Conservation (phyloP, 768 basidiomycete genomes). For the Suillus clintonianus region DNA sequence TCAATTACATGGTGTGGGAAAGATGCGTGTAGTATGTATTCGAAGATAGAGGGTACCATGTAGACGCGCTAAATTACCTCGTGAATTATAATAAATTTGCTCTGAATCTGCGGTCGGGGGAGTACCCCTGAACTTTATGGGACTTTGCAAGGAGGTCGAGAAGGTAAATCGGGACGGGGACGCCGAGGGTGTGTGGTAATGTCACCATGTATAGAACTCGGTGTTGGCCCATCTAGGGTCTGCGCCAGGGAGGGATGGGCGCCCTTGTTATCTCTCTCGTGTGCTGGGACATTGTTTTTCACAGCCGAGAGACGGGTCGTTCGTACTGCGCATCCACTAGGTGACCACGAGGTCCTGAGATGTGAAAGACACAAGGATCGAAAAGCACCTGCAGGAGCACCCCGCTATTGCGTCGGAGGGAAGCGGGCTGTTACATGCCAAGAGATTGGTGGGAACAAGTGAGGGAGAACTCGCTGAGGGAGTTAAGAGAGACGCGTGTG, state of each 20-base stretch:
- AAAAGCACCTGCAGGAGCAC: background rate
- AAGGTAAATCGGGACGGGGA: background rate
- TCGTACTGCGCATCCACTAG: background rate
- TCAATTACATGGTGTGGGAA: background rate
- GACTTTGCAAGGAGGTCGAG: slow-evolving; percentile 2
- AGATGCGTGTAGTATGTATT: background rate
- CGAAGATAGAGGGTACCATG: background rate
- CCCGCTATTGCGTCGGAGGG: background rate
- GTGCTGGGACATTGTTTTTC: background rate
- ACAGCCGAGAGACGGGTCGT: background rate
- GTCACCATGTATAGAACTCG: slow-evolving; percentile 1
- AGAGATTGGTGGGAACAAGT: background rate
- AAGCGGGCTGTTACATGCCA: background rate
- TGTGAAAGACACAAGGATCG: background rate
- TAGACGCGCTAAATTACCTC: background rate
- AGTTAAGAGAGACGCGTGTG: background rate
- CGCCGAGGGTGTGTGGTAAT: slow-evolving; percentile 1
- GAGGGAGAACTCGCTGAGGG: background rate
- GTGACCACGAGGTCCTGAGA: background rate
- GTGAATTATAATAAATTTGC: background rate
- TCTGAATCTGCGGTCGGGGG: background rate
- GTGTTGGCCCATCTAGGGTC: background rate
- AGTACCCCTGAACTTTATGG: background rate
- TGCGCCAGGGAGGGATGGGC: background rate
- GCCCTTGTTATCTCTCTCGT: background rate